phyloP scores from a whole-genome alignment of 371 early-diverging fungal genomes.

The Syncephalastrum sp. region DNA sequence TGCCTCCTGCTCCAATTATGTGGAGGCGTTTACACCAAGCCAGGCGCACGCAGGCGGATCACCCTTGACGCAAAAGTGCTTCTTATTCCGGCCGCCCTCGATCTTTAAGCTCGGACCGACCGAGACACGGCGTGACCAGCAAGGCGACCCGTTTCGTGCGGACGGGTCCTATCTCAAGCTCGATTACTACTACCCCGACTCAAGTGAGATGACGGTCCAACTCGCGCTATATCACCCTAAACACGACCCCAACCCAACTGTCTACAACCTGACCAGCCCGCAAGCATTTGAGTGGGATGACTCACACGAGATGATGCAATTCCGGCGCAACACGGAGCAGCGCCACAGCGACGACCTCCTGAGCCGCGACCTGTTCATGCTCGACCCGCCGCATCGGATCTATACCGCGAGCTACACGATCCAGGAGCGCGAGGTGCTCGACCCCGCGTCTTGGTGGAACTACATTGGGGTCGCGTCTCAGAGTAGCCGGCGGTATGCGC shows the following conservation, averaged over 20 bases:
- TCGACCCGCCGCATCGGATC: constrained; percentile 5
- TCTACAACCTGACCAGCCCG: constrained; percentile 14
- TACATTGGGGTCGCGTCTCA: constrained; percentile 22
- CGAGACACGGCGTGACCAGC: constrained; percentile 10
- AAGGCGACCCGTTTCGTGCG: not conserved
- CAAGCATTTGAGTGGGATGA: constrained; percentile 27
- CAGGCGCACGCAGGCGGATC: constrained; percentile 14
- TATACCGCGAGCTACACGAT: constrained; percentile 15
- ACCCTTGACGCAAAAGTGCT: constrained; percentile 27
- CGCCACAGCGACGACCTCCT: constrained; percentile 16
- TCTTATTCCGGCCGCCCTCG: constrained; percentile 19
- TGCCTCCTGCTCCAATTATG: constrained; percentile 21
- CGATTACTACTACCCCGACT: constrained; percentile 14
- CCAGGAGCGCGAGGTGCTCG: constrained; percentile 16
- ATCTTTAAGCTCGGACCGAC: constrained; percentile 19
- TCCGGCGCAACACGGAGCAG: constrained; percentile 23
- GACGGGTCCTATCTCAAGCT: constrained; percentile 26
- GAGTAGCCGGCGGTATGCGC: not conserved
- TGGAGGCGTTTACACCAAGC: constrained; percentile 19
- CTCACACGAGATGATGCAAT: constrained; percentile 21
- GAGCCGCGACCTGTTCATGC: constrained; percentile 22
- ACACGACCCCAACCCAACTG: constrained; percentile 30
- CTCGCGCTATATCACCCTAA: constrained; percentile 26
- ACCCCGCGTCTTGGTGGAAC: constrained; percentile 20
- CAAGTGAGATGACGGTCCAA: constrained; percentile 5